Base-by-base conservation (phyloP, 192 early-diverging fungal genomes). In the Rhizophagus sp. region DNA sequence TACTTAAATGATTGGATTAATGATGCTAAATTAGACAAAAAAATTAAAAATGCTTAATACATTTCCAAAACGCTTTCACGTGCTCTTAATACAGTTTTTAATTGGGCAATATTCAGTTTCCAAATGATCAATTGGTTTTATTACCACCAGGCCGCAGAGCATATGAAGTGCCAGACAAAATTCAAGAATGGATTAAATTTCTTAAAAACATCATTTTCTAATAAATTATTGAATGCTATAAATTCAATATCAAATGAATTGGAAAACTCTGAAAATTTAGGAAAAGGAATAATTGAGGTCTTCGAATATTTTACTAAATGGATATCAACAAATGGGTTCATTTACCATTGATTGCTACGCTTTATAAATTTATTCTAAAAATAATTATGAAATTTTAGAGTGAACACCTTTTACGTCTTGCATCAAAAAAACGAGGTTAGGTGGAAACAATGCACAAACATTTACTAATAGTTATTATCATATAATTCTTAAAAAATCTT, bases 211-310 rank as follows among this genome's bases (percentile, higher is more conserved):
- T 47, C 19, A 11, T 71, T 71, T 39, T 25, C 33, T 15, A 10
- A 71, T 36, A 41, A 71, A 69, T 39, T 71, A 47, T 39, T 22
- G 41, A 47, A 36, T 22, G 41, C 9, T 17, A 7, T 22, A 24
- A 36, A 71, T 36, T n/a, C 39, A 44, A 9, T 71, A 71, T n/a
- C 27, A 34, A 71, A 71, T n/a, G 41, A 71, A 71, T 71, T 71
- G 24, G 34, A 2, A 36, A 39, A 44, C n/a, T 71, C 44, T 71
- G 22, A 1, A 44, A 71, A 36, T 71, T 47, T 66, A 12, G 34
- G 22, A 71, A 71, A 19, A 22, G 34, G 69, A 71, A 47, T 71
- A 44, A 71, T 11, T 39, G 17, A 19, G 41, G 69, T 30, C 1
- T 30, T 30, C 30, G 30, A 30, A 30, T 30, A 30, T 5, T 71